Percentiles rank a stretch among this genome's conserved stretches.
Conservation (phyloP, 352 stramenopile genomes). For the Bremia lactucae region DNA sequence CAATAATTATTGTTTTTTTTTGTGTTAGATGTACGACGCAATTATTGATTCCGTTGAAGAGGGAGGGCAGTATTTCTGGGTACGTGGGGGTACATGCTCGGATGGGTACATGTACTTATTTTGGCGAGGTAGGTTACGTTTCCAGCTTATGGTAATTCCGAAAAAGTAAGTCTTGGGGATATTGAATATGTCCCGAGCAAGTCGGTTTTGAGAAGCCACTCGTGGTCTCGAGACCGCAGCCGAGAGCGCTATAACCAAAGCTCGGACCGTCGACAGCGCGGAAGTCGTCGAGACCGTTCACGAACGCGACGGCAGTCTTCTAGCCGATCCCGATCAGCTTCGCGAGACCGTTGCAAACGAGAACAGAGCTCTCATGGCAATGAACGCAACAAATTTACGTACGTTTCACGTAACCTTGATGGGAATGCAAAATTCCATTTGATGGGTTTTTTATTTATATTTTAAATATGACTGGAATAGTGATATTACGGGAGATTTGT, state of each 20-base stretch:
- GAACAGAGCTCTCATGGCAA: slow-evolving; percentile 21
- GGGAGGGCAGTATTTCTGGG: slow-evolving; percentile 64
- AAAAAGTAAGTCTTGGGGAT: slow-evolving; percentile 90
- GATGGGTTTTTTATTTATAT: no score
- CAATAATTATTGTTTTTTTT: background rate
- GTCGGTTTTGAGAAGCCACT: no score
- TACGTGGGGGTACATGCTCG: no score
- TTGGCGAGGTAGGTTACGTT: slow-evolving; percentile 77
- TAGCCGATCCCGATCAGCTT: slow-evolving; percentile 25
- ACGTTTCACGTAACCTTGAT: no score
- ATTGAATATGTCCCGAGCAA: slow-evolving; percentile 76
- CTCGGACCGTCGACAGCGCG: slow-evolving; percentile 5
- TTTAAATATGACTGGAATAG: slow-evolving; percentile 9
- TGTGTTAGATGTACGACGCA: slow-evolving; percentile 88
- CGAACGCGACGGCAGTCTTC: slow-evolving; percentile 31
- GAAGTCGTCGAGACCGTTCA: slow-evolving; percentile 30
- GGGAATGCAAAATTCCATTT: no score
- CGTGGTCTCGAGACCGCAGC: slow-evolving; percentile 22
- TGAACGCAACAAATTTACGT: slow-evolving; percentile 13
- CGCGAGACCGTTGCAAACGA: slow-evolving; percentile 22
- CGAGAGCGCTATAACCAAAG: slow-evolving; percentile 8
- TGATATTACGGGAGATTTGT: slow-evolving; percentile 62
- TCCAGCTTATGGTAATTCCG: slow-evolving; percentile 93
- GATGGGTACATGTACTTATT: slow-evolving; percentile 7
- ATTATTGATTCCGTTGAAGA: slow-evolving; percentile 90